Percentiles rank a stretch among this genome's conserved stretches.
Conservation (phyloP, 83 land plant species). For the Isoetes engelmannii region DNA sequence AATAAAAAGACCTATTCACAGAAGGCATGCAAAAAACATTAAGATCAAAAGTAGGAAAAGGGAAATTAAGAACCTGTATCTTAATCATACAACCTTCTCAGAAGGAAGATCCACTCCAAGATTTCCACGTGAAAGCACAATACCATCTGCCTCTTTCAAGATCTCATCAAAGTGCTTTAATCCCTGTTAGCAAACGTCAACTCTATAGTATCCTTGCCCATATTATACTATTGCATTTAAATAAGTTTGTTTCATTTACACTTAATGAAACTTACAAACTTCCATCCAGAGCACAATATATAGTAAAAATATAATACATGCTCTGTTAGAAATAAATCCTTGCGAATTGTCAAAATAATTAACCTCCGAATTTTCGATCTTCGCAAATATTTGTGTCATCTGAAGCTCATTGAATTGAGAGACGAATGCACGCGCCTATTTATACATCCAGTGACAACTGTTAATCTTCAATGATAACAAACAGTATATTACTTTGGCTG, state of each 20-base stretch:
- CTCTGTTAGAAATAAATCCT: background rate
- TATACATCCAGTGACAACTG: no score
- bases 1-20: no score
- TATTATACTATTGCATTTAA: background rate
- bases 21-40: no score
- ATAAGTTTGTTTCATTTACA: background rate
- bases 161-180: slow-evolving; percentile 22
- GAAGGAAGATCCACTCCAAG: slow-evolving; percentile 21
- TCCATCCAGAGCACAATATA: background rate
- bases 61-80: no score
- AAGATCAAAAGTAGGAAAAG: no score
- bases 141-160: slow-evolving; percentile 23
- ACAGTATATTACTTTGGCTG: no score
- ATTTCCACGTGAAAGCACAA: slow-evolving; percentile 22
- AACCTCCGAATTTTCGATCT: slow-evolving; percentile 20
- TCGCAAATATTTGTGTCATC: slow-evolving; percentile 18
- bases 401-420: slow-evolving; percentile 12
- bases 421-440: slow-evolving; percentile 3
- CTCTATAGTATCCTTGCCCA: background rate
- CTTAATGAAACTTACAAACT: background rate
- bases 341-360: background rate
- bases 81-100: slow-evolving; percentile 5
- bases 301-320: background rate
- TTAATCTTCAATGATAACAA: no score
- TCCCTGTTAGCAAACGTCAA: background rate